These are phyloP conservation scores for Cudoniella acicularis DNA, from an alignment of 495 filamentous ascomycete species.

Conservation along the genomic window DNA sequence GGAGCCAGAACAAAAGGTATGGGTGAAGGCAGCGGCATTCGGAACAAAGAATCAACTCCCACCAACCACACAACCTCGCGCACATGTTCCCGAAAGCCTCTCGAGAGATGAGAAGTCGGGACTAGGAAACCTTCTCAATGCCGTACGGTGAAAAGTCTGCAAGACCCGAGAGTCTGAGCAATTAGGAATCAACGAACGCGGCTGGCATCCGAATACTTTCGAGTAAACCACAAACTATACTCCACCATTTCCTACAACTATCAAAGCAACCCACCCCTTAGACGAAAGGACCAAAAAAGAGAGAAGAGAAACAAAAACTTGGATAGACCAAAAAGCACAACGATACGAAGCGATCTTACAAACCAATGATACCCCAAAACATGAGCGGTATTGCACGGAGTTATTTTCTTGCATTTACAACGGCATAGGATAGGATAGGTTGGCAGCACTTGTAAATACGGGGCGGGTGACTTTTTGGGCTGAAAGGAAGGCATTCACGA, in stretches of 20 bases:
- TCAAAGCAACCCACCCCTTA: too few relatives aligned
- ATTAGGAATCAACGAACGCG: neutral
- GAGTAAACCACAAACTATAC: too few relatives aligned
- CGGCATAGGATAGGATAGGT: too few relatives aligned
- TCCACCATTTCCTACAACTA: too few relatives aligned
- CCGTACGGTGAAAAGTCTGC: slow-evolving; percentile 1
- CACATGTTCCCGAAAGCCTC: slow-evolving; percentile 18
- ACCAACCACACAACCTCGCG: neutral
- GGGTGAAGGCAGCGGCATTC: slow-evolving; percentile 13
- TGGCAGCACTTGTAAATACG: too few relatives aligned
- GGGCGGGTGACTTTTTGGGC: too few relatives aligned
- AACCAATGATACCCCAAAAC: neutral
- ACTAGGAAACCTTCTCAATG: slow-evolving; percentile 3
- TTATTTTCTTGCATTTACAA: neutral
- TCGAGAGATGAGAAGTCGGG: slow-evolving; percentile 9
- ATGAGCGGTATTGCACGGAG: neutral
- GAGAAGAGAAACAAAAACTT: neutral
- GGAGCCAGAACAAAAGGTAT: slow-evolving; percentile 23
- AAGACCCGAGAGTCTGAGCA: too few relatives aligned
- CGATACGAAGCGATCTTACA: neutral
- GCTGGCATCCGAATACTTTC: too few relatives aligned
- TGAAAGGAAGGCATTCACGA: too few relatives aligned
- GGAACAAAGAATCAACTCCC: neutral
- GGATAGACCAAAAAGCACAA: neutral
- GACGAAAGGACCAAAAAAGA: neutral